Conservation (phyloP, 2,329 filamentous ascomycete species). For the Colletotrichum costaricense region DNA sequence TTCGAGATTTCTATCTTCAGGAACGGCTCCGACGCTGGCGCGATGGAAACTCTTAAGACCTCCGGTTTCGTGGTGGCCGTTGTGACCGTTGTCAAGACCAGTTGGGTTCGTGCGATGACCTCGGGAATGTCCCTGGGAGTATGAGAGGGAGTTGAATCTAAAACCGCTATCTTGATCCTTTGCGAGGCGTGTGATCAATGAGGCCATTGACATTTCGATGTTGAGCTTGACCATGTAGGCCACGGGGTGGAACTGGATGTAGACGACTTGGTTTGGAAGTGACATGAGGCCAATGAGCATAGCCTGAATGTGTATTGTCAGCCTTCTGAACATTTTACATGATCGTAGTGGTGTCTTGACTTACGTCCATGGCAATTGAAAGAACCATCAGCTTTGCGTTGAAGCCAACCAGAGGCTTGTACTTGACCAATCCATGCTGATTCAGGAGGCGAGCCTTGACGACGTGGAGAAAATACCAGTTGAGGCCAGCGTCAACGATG, state of each 20-base stretch:
- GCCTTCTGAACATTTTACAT: fast-evolving
- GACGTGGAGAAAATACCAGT: conserved; percentile 61
- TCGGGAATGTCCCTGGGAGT: conserved; percentile 2
- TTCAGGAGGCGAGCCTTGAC: conserved; percentile 59
- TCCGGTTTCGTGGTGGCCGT: neutral
- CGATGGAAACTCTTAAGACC: conserved; percentile 1
- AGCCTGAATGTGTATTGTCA: conserved; percentile 21
- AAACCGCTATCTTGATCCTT: conserved; percentile 27
- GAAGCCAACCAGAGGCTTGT: conserved; percentile 60
- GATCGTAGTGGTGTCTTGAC: conserved; percentile 7
- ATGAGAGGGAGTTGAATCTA: conserved; percentile 28
- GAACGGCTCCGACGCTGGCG: conserved; percentile 1
- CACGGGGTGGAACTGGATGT: conserved; percentile 63
- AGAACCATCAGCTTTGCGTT: conserved; percentile 61
- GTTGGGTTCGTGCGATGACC: neutral
- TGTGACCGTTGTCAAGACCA: neutral
- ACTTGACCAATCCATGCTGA: conserved; percentile 60
- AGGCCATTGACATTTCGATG: conserved; percentile 66
- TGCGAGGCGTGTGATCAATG: conserved; percentile 54
- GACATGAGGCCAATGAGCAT: conserved; percentile 49
- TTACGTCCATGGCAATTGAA: conserved; percentile 61
- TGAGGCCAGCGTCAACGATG: conserved; percentile 61
- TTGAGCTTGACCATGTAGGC: conserved; percentile 66
- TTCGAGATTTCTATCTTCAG: neutral
- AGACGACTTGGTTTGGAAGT: conserved; percentile 46